phyloP scores from a whole-genome alignment of 2,329 filamentous ascomycete genomes.

The Apiospora pterosperma region DNA sequence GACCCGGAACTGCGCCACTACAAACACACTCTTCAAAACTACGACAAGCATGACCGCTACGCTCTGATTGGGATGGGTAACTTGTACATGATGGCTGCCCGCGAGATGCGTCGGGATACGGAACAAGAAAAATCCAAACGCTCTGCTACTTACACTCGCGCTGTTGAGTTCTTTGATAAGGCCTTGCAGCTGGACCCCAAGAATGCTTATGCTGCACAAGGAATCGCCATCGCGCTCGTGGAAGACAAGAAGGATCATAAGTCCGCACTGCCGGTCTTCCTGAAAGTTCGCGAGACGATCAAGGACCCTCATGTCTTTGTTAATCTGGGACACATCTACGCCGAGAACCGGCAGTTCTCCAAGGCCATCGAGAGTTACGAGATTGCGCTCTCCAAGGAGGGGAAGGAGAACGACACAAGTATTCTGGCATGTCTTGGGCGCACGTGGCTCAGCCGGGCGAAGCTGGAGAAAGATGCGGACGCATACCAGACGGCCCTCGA shows the following conservation, averaged over 20 bases:
- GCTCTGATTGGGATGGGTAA: slow-evolving; percentile 97
- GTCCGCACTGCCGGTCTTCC: slow-evolving; percentile 79
- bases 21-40: slow-evolving; percentile 90
- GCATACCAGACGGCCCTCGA: slow-evolving; percentile 55
- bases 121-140: slow-evolving; percentile 91
- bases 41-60: slow-evolving; percentile 98
- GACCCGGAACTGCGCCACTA: slow-evolving; percentile 92
- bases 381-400: slow-evolving; percentile 73
- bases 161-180: slow-evolving; percentile 98
- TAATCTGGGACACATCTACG: slow-evolving; percentile 90
- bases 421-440: slow-evolving; percentile 85
- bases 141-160: slow-evolving; percentile 80
- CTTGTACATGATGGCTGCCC: slow-evolving; percentile 77
- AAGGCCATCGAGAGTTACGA: slow-evolving; percentile 97
- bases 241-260: slow-evolving; percentile 92
- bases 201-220: slow-evolving; percentile 95
- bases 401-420: slow-evolving; percentile 67
- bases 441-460: slow-evolving; percentile 80
- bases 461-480: slow-evolving; percentile 55
- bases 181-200: slow-evolving; percentile 89
- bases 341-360: slow-evolving; percentile 83
- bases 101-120: slow-evolving; percentile 90
- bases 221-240: slow-evolving; percentile 87
- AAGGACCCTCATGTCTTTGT: slow-evolving; percentile 85
- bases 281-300: slow-evolving; percentile 85